These are phyloP conservation scores for Ilyonectria destructans DNA, from an alignment of 2,329 filamentous ascomycete genomes.

Conservation along the genomic window DNA sequence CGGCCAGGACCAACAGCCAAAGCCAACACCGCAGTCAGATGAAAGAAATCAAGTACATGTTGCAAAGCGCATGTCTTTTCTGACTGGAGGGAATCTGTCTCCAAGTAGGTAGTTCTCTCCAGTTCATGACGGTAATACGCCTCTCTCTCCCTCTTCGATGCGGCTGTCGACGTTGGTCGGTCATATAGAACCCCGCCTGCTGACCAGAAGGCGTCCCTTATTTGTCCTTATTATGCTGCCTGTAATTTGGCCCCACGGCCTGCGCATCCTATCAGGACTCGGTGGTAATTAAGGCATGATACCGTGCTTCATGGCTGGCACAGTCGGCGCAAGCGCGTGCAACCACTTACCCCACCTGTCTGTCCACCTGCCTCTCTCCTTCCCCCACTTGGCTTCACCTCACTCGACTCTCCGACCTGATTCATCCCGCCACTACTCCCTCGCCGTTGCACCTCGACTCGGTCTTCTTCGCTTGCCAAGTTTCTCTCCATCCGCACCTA, in stretches of 20 bases:
- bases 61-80: not conserved
- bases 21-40: not conserved
- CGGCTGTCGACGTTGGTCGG: no score
- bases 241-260: not conserved
- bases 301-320: not conserved
- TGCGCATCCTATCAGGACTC: not conserved
- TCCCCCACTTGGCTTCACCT: constrained; percentile 11
- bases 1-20: not conserved
- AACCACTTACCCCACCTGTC: constrained; percentile 27
- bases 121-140: no score
- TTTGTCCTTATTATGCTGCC: not conserved
- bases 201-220: no score
- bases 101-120: no score
- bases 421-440: not conserved
- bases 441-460: not conserved
- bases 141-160: no score
- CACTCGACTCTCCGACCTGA: constrained; percentile 8
- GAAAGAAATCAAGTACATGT: not conserved
- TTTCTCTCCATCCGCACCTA: not conserved
- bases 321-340: constrained; percentile 3
- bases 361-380: constrained; percentile 19
- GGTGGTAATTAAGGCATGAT: not conserved
- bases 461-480: not conserved
- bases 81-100: not conserved
- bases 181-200: no score